phyloP scores from a whole-genome alignment of 2,329 filamentous ascomycete species.

The Epichloe glyceriae region DNA sequence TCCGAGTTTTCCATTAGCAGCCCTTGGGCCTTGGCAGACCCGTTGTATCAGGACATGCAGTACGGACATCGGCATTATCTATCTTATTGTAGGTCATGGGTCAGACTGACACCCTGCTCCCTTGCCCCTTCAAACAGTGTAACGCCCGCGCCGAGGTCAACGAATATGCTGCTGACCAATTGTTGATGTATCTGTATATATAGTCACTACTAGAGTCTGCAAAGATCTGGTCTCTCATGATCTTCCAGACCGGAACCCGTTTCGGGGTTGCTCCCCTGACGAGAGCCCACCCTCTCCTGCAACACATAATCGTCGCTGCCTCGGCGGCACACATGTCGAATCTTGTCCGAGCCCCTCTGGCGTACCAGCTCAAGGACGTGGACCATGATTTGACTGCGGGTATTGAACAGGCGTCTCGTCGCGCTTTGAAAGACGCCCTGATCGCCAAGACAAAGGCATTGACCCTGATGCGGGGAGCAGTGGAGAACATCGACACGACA shows the following conservation, averaged over 20 bases:
- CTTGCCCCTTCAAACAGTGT: not conserved
- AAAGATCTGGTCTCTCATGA: conserved; percentile 38
- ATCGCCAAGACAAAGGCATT: conserved; percentile 33
- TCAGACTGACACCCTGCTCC: not conserved
- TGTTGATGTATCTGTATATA: too few relatives aligned
- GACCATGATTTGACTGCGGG: not conserved
- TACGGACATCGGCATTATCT: conserved; percentile 28
- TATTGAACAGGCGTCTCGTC: conserved; percentile 11
- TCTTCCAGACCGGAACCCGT: conserved; percentile 30
- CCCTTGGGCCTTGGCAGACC: conserved; percentile 29
- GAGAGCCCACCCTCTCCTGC: conserved; percentile 27
- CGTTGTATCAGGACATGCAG: conserved; percentile 40
- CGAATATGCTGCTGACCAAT: not conserved
- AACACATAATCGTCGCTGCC: conserved; percentile 34
- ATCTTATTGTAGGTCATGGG: conserved; percentile 24
- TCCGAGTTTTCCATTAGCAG: conserved; percentile 11
- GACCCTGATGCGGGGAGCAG: conserved; percentile 25
- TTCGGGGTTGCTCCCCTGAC: conserved; percentile 31
- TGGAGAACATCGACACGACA: conserved; percentile 24
- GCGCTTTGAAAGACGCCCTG: conserved; percentile 29
- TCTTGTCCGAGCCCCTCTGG: conserved; percentile 21
- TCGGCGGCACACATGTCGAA: conserved; percentile 36
- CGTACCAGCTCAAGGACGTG: not conserved
- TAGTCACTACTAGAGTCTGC: conserved; percentile 38
- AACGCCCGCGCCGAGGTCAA: not conserved